Base-by-base conservation (phyloP, 306 rosid genomes). In the Spatholobus suberectus region DNA sequence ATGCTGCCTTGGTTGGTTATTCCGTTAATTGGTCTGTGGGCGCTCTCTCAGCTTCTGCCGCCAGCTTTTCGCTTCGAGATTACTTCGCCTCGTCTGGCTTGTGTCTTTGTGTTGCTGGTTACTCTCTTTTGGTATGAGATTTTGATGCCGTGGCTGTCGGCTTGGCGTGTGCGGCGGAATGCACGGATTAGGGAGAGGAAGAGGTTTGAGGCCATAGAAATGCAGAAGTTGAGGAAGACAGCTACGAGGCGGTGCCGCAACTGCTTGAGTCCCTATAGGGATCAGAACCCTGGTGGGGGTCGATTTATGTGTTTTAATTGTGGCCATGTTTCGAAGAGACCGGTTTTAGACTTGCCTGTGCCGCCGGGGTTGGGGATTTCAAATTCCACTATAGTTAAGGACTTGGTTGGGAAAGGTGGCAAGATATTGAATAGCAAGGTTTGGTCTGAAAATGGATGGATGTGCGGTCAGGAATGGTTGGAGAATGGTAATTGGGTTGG, bases 1-100 rank as follows among this genome's bases (percentile, higher is more conserved):
- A 90, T 94, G 99, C 97, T 96, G 62, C 99, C 99, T 80, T 94
- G 99, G 99, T 94, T 96, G 88, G 97, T 96, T 83, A 90, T 96
- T 83, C 99, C 99, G 2, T 85, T 96, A 18, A 96, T 96, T 75
- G 97, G 98, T 71, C 86, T 96, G 2, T 96, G 99, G 99, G 97
- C 95, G 15, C 93, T 96, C 73, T 96, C 99, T 85, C 99, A 96
- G 90, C 98, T 96, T 8, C 84, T 96, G n/a, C 99, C 99, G 1
- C 99, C 98, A 0, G 97, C 97, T 12, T 96, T 94, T 85, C 87
- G 97, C 49, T 96, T 96, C 17, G 99, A 96, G 93, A 92, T 94
- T 80, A 96, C 99, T 27, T 94, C 99, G 0, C 99, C 98, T 1
- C 85, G 99, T 58, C 85, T 96, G 40, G 99, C 99, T 12, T 96